phyloP scores from a whole-genome alignment of 2,329 filamentous ascomycete genomes.

The Fusarium sp. region DNA sequence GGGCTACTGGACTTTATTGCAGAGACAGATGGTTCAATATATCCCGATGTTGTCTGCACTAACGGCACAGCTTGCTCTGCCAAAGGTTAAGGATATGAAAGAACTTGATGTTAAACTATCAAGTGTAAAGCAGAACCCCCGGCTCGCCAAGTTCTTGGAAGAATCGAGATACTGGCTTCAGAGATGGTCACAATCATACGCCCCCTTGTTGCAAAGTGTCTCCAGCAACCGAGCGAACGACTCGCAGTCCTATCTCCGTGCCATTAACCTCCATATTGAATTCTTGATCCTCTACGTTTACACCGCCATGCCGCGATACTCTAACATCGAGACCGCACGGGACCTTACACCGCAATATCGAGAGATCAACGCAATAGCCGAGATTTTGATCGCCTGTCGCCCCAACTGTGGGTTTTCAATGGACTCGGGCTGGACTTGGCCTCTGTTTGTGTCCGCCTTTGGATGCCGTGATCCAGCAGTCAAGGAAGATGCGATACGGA shows the following conservation, averaged over 20 bases:
- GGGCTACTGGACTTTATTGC: slow-evolving; percentile 54
- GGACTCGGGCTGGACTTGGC: slow-evolving; percentile 60
- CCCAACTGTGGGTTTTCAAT: slow-evolving; percentile 57
- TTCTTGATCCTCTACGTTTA: slow-evolving; percentile 57
- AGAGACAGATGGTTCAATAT: slow-evolving; percentile 52
- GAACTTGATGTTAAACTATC: slow-evolving; percentile 48
- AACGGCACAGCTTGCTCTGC: slow-evolving; percentile 48
- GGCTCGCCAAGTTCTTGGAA: slow-evolving; percentile 49
- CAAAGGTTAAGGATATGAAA: slow-evolving; percentile 40
- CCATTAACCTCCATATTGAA: slow-evolving; percentile 56
- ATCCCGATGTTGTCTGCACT: slow-evolving; percentile 51
- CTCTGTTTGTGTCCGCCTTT: slow-evolving; percentile 55
- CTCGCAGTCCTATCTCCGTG: slow-evolving; percentile 48
- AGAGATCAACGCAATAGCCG: slow-evolving; percentile 54
- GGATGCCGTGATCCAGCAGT: slow-evolving; percentile 55
- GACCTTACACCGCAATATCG: slow-evolving; percentile 56
- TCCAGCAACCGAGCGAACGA: slow-evolving; percentile 42
- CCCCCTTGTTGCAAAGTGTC: slow-evolving; percentile 49
- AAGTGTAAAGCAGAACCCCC: slow-evolving; percentile 47
- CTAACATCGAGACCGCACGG: slow-evolving; percentile 50
- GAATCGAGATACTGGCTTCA: slow-evolving; percentile 54
- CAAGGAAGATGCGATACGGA: slow-evolving; percentile 54
- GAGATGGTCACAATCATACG: slow-evolving; percentile 54
- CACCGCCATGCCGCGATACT: slow-evolving; percentile 53
- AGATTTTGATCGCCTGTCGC: slow-evolving; percentile 51